Percentiles rank a stretch among this genome's conserved stretches.
Conservation (phyloP, 2,329 filamentous ascomycete species). For the Trichoderma afroharzianum region DNA sequence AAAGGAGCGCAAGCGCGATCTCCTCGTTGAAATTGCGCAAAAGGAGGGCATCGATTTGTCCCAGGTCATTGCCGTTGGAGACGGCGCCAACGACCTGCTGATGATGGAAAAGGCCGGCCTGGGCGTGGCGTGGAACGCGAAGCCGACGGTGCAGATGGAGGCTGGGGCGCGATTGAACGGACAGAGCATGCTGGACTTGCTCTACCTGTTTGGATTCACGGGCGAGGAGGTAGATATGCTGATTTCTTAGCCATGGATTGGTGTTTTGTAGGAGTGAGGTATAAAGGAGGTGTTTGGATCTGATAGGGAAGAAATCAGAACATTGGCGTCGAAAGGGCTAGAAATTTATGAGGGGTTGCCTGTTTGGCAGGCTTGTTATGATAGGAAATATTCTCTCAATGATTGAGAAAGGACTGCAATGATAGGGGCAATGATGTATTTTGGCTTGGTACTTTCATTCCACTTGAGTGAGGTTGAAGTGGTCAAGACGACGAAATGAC, state of each 20-base stretch:
- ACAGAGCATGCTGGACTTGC: constrained; percentile 64
- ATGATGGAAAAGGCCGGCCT: constrained; percentile 76
- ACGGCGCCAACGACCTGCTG: constrained; percentile 77
- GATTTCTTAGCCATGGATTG: not conserved
- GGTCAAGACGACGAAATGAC: not conserved
- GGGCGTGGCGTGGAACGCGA: constrained; percentile 81
- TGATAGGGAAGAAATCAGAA: not conserved
- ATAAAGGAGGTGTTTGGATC: not conserved
- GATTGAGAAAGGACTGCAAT: not conserved
- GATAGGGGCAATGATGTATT: not conserved
- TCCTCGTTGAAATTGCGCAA: constrained; percentile 66
- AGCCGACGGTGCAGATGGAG: constrained; percentile 75
- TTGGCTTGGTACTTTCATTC: not conserved
- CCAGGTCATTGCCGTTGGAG: constrained; percentile 71
- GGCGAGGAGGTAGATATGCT: constrained; percentile 50
- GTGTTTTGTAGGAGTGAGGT: not conserved
- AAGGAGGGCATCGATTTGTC: constrained; percentile 62
- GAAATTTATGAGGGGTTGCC: not conserved
- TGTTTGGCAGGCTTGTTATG: not conserved
- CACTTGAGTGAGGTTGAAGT: not conserved
- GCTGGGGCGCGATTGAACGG: constrained; percentile 71
- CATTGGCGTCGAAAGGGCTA: not conserved
- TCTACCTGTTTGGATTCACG: constrained; percentile 71
- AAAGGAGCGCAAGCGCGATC: constrained; percentile 67
- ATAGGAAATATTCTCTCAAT: not conserved